These are phyloP conservation scores for Elsinoe perseae DNA, from an alignment of 2,329 filamentous ascomycete species.

Conservation along the genomic window DNA sequence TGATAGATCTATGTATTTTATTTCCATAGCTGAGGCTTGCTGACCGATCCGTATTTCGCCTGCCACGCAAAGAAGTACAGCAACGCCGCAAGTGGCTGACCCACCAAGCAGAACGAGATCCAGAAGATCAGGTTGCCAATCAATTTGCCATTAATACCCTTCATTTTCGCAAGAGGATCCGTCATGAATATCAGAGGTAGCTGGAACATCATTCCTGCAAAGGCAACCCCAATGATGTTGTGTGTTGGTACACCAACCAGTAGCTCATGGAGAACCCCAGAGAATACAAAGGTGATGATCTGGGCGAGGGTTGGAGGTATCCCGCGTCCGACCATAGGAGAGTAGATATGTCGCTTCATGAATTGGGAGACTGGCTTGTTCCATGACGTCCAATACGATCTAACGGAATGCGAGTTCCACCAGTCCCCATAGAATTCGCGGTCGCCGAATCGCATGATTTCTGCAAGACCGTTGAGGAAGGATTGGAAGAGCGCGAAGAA, in stretches of 20 bases:
- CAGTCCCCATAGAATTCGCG: conserved; percentile 93
- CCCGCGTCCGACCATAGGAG: conserved; percentile 76
- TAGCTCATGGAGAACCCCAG: conserved; percentile 82
- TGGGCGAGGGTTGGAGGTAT: conserved; percentile 66
- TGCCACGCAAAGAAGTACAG: conserved; percentile 99
- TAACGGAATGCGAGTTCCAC: conserved; percentile 89
- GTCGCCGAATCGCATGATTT: conserved; percentile 84
- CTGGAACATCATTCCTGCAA: conserved; percentile 88
- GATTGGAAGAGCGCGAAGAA: conserved; percentile 97
- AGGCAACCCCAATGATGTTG: conserved; percentile 65
- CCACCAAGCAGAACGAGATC: conserved; percentile 91
- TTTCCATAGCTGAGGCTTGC: conserved; percentile 18
- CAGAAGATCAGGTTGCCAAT: conserved; percentile 93
- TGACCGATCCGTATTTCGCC: conserved; percentile 69
- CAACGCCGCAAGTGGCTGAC: conserved; percentile 84
- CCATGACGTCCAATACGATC: conserved; percentile 91
- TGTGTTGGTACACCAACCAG: conserved; percentile 92
- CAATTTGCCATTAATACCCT: conserved; percentile 65
- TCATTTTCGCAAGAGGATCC: conserved; percentile 68
- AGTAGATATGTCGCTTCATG: conserved; percentile 91
- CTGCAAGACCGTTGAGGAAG: conserved; percentile 81
- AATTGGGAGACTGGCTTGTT: conserved; percentile 97
- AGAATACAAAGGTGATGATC: conserved; percentile 76
- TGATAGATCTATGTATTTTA: background rate
- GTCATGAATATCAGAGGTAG: conserved; percentile 81